Percentiles rank a stretch among this genome's conserved stretches.
Evolutionary conservation across 148 eudicot species (phyloP).

Genomic region (Rhododendron kiyosumense): DNA sequence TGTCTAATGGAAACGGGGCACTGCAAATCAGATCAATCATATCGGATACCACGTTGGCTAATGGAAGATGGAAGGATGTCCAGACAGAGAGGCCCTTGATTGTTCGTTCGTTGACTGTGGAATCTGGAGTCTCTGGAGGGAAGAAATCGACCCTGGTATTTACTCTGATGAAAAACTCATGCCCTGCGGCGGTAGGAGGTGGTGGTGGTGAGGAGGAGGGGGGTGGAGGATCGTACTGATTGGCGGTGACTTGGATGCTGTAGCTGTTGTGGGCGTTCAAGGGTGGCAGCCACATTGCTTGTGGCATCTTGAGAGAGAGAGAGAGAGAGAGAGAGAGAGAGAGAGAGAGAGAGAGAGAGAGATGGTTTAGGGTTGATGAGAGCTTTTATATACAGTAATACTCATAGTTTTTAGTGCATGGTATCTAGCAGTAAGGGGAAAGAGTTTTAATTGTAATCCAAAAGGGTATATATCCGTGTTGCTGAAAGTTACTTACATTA

Average conservation of each 20-base stretch:
- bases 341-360: too few species aligned
- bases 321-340: too few species aligned
- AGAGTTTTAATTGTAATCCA: background rate
- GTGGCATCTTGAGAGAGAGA: background rate
- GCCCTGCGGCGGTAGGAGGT: background rate
- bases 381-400: too few species aligned
- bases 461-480: background rate
- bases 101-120: background rate
- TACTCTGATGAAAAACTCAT: background rate
- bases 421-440: background rate
- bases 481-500: background rate
- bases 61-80: background rate
- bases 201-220: background rate
- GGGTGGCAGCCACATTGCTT: background rate
- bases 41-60: background rate
- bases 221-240: background rate
- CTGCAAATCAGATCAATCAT: background rate
- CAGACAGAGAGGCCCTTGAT: background rate
- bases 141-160: background rate
- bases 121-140: background rate
- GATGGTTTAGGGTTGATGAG: too few species aligned
- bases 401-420: background rate
- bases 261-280: background rate
- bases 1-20: background rate
- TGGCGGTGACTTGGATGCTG: background rate